Evolutionary conservation across 805 yeast genomes (phyloP).

Genomic region (Candida jianshihensis): DNA sequence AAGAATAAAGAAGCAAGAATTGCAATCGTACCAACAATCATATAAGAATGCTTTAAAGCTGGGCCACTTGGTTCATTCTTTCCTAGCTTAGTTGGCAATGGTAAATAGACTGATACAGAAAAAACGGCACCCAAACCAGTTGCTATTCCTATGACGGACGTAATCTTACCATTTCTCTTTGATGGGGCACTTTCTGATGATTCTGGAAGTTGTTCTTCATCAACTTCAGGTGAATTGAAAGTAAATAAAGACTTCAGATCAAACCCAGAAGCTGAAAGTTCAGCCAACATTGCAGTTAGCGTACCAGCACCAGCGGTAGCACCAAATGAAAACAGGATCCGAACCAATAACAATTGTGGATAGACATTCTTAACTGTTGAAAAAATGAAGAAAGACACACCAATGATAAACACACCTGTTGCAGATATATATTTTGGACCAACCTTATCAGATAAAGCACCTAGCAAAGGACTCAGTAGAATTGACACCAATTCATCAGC

Average conservation of each 20-base stretch:
- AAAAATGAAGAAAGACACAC: conserved; percentile 41
- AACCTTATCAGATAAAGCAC: conserved; percentile 53
- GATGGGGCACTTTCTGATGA: conserved; percentile 5
- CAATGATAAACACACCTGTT: conserved; percentile 41
- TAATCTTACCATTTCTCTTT: conserved; percentile 43
- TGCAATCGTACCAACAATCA: conserved; percentile 38
- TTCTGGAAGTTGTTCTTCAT: conserved; percentile 2
- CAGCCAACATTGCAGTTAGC: conserved; percentile 55
- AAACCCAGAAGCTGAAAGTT: conserved; percentile 42
- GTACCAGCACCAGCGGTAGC: conserved; percentile 47
- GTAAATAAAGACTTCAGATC: conserved; percentile 16
- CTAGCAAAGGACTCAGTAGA: conserved; percentile 50
- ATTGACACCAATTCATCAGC: conserved; percentile 55
- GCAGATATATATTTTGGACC: conserved; percentile 51
- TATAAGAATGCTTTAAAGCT: conserved; percentile 43
- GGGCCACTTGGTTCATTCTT: conserved; percentile 31
- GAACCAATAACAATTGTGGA: conserved; percentile 43
- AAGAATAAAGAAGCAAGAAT: conserved; percentile 33
- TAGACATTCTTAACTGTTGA: conserved; percentile 38
- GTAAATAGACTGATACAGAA: conserved; percentile 46
- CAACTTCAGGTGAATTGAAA: conserved; percentile 8
- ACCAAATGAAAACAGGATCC: conserved; percentile 57
- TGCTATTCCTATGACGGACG: conserved; percentile 55
- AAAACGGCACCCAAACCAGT: conserved; percentile 66
- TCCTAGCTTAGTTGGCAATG: conserved; percentile 49